Percentiles rank a stretch among this genome's conserved stretches.
phyloP scores from a whole-genome alignment of 208 protist genomes.

The Leishmania mexicana region DNA sequence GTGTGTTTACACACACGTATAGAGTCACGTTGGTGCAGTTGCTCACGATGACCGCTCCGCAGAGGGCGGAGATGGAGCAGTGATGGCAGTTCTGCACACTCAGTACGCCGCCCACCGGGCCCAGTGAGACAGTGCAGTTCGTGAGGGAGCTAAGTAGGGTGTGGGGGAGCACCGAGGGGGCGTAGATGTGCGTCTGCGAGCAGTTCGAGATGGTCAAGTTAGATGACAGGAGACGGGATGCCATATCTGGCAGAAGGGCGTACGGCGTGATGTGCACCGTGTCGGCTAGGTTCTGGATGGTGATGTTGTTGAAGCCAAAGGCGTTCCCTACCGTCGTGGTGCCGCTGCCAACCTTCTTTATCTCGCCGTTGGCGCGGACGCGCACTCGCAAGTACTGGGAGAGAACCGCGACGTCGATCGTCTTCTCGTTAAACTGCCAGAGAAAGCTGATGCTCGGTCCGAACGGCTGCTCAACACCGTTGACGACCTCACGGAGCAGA shows the following conservation, averaged over 20 bases:
- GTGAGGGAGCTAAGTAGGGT: conserved; percentile 76
- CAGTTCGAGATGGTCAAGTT: conserved; percentile 78
- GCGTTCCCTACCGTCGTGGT: conserved; percentile 12
- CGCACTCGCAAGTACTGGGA: conserved; percentile 90
- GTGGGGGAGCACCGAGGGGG: conserved; percentile 79
- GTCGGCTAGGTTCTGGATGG: conserved; percentile 44
- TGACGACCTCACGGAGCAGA: conserved; percentile 84
- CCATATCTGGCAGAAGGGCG: conserved; percentile 43
- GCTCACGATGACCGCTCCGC: conserved; percentile 78
- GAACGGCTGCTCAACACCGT: conserved; percentile 87
- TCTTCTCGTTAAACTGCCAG: conserved; percentile 82
- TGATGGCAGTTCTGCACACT: conserved; percentile 84
- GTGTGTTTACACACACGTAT: conserved; percentile 88
- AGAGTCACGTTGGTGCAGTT: conserved; percentile 73
- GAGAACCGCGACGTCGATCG: conserved; percentile 83
- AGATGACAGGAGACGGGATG: conserved; percentile 50
- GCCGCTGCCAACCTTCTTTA: conserved; percentile 27
- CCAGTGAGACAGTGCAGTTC: conserved; percentile 89
- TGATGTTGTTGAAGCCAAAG: conserved; percentile 70
- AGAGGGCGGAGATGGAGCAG: conserved; percentile 82
- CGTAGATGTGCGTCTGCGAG: conserved; percentile 75
- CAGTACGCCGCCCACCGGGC: conserved; percentile 83
- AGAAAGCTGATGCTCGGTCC: conserved; percentile 81
- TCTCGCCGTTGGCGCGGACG: conserved; percentile 66
- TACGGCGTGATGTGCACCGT: conserved; percentile 68